Evolutionary conservation across 495 filamentous ascomycete species (phyloP), one percentile per base, ranked within the genome.

Genomic region (Annulohypoxylon moriforme): DNA sequence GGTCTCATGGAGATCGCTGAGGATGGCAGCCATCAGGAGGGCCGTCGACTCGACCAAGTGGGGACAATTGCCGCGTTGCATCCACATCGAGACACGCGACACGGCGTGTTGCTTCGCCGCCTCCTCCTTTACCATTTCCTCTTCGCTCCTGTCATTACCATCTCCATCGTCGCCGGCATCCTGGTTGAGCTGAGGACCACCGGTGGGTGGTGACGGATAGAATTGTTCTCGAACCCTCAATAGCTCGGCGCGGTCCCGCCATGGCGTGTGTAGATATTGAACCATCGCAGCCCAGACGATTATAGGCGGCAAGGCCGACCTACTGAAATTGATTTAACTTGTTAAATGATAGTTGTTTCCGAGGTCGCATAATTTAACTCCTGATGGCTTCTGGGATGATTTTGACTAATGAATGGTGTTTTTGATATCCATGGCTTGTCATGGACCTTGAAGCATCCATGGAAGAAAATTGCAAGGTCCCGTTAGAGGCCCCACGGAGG

Each of bases 11-110:
- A 81, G 77, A 76, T 94, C 91, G 67, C 88, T 87, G 29, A 96
- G 82, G 50, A 91, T 84, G 6, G 92, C 92, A 67, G 93, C 89
- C 38, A 87, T 90, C 63, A 96, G 82, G 27, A 94, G 82, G 14
- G 92, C 92, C 1, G 92, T 96, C 13, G 90, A 91, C 80, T 94
- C 92, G 58, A 96, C 87, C 69, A 93, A 84, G 81, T 95, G 92
- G 29, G 93, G 92, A 47, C 94, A 89, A 72, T 88, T 89, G 60
- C 92, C 92, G 69, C 92, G 89, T 71, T 87, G 83, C 81, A 86
- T 83, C 84, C 85, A 88, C 73, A 87, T 81, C 16, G 81, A 79
- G 29, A 87, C 86, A 52, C 80, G 80, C 52, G 83, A 81, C 50
- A 87, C 83, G 42, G 83, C 84, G 16, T 68, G 64, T 52, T 79